These are phyloP conservation scores for Calonectria montana DNA, from an alignment of 2,329 filamentous ascomycete species.

Conservation along the genomic window DNA sequence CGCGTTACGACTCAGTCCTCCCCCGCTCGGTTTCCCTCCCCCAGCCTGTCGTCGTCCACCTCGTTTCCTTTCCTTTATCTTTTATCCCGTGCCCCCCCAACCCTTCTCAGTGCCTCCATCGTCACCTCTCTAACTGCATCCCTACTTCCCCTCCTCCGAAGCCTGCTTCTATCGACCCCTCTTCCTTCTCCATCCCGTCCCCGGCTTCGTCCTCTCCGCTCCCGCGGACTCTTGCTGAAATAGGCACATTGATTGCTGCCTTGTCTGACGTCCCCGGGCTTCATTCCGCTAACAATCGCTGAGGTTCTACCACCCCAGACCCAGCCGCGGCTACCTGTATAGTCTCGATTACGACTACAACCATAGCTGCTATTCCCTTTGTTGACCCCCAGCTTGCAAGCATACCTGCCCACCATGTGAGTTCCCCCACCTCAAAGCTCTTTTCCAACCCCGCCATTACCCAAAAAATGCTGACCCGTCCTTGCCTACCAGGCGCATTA, in stretches of 20 bases:
- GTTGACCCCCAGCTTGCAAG: background rate
- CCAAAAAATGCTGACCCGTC: constrained; percentile 29
- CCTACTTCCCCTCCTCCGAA: constrained; percentile 18
- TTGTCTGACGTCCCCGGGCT: background rate
- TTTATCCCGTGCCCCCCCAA: background rate
- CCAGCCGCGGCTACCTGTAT: background rate
- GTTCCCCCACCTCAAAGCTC: constrained; percentile 14
- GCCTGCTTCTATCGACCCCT: constrained; percentile 5
- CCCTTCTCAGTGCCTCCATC: background rate
- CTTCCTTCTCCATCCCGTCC: background rate
- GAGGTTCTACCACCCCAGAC: background rate
- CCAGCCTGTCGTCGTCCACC: background rate
- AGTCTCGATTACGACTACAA: background rate
- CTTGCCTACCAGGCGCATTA: constrained; percentile 76
- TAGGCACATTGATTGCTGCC: constrained; percentile 1
- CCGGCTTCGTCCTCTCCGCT: background rate
- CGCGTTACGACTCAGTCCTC: constrained; percentile 16
- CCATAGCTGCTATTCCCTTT: background rate
- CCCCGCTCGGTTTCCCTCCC: constrained; percentile 14
- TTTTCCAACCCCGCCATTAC: constrained; percentile 9
- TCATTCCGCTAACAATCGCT: background rate
- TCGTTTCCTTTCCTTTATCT: background rate
- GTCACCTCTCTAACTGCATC: background rate
- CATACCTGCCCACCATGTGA: constrained; percentile 34
- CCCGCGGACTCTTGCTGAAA: background rate